Evolutionary conservation across 345 rosid genomes (phyloP), one percentile per base, ranked within the genome.

Genomic region (Heritiera littoralis): DNA sequence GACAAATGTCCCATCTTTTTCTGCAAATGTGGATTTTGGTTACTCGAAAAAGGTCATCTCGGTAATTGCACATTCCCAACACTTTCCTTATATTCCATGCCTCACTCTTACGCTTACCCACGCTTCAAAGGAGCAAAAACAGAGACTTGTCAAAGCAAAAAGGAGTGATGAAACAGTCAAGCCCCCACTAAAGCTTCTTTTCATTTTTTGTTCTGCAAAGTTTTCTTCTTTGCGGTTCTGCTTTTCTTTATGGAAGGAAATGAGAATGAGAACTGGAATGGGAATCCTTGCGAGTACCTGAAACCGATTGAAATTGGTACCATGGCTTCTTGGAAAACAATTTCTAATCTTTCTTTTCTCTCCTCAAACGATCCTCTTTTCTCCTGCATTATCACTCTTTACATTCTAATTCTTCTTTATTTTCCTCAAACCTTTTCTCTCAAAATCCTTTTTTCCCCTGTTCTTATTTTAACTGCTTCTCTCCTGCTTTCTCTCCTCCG

Each of bases 331-430:
- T 79, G 41, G 8, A 75, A 68, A 63, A 11, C n/a, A 32, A 8
- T 55, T 76, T 64, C 78, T 2, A 71, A 64, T 41, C 69, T 74
- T 54, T 41, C 65, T 23, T 72, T 35, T 32, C 6, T 18, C 48
- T 59, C 68, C 56, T 82, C 80, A 13, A 54, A 71, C 28, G 77
- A 88, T 66, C 90, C 95, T 69, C 93, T 90, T 68, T 83, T 92
- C 81, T 89, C 92, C 5, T 86, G 85, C 86, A 20, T 90, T 46
- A 48, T 88, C 79, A 81, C 97, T 69, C 79, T 95, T 69, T 89
- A 52, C 80, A 64, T 73, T 77, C 81, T 92, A 0, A 32, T 86
- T 81, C 87, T 93, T 30, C 79, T 95, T 74, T 92, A 88, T 48
- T 85, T 83, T 48, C 97, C 98, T 9, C 64, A 63, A n/a, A 17